Evolutionary conservation across 1,139 yeast species (phyloP), one percentile per base, ranked within the genome.

Genomic region (Lodderomyces pseudojiufengensis): DNA sequence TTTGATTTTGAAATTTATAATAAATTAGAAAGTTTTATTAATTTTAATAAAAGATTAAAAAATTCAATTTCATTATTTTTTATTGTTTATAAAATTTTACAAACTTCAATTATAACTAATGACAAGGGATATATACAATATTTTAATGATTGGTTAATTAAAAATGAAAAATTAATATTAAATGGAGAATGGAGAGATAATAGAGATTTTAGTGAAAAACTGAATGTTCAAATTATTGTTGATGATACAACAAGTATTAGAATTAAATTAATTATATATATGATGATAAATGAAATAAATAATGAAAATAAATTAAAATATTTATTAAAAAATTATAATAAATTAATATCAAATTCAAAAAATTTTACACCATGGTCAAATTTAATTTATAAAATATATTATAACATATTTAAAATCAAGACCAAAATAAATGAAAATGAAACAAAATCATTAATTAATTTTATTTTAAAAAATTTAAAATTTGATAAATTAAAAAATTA

Each of bases 1-100:
- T 78, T 80, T 47, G 69, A 76, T 13, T 61, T 65, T 13, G 68
- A 70, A 9, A 67, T 80, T 0, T 83, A 67, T 52, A 78, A 78
- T 38, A 85, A 84, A 50, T 53, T 84, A 21, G 72, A 72, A 33
- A 78, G 84, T 9, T 76, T 84, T 48, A 51, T 80, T 24, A 73
- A 73, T 11, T 76, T 82, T 46, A 70, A 71, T 12, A 45, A 52
- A 22, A 59, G 72, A 39, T 45, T 78, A 25, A 43, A 52, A 2
- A 49, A 60, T 33, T 75, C 80, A 1, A 41, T 65, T 8, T 57
- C 70, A 22, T 57, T 64, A 50, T 54, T 56, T 42, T 48, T 59
- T 41, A 53, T 66, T 31, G 44, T 61, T 4, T 45, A 67, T 31
- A 63, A 63, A 36, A 55, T 65, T 8, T 32, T 70, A 16, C 66